These are phyloP conservation scores for Magnolia changhungtana DNA, from an alignment of 164 flowering plant genomes.

Conservation along the genomic window DNA sequence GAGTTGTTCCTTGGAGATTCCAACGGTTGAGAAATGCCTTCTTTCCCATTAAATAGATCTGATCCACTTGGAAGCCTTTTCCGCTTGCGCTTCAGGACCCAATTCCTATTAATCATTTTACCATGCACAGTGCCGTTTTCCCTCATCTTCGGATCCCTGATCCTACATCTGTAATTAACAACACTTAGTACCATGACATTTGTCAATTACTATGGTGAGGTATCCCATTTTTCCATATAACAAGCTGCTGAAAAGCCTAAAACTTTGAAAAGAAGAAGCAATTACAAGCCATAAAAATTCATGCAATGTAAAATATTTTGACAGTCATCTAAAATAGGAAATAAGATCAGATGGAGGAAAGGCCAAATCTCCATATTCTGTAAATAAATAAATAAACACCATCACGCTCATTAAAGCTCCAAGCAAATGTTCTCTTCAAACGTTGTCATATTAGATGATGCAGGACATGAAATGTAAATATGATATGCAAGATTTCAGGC, in stretches of 20 bases:
- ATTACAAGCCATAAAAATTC: neutral
- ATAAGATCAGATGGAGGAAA: neutral
- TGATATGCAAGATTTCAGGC: too few relatives aligned
- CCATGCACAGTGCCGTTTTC: conserved; percentile 42
- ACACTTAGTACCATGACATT: conserved; percentile 21
- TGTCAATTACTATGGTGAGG: conserved; percentile 4
- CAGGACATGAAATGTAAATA: too few relatives aligned
- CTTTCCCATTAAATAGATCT: conserved; percentile 40
- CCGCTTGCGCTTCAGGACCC: conserved; percentile 89
- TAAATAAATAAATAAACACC: too few relatives aligned
- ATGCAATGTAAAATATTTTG: neutral
- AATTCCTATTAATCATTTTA: conserved; percentile 64
- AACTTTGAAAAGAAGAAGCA: neutral
- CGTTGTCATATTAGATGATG: too few relatives aligned
- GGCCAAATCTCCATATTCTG: neutral
- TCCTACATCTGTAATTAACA: conserved; percentile 18
- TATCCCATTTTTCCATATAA: neutral
- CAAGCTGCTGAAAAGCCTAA: conserved; percentile 4
- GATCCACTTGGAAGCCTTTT: conserved; percentile 54
- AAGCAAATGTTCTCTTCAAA: too few relatives aligned
- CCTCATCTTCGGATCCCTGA: conserved; percentile 46
- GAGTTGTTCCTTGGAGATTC: conserved; percentile 42
- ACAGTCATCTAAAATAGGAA: neutral
- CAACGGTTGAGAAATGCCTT: conserved; percentile 28
- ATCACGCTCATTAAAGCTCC: too few relatives aligned